Base-by-base conservation (phyloP, 257 asterid genomes). In the Fraxinus quadrangulata region DNA sequence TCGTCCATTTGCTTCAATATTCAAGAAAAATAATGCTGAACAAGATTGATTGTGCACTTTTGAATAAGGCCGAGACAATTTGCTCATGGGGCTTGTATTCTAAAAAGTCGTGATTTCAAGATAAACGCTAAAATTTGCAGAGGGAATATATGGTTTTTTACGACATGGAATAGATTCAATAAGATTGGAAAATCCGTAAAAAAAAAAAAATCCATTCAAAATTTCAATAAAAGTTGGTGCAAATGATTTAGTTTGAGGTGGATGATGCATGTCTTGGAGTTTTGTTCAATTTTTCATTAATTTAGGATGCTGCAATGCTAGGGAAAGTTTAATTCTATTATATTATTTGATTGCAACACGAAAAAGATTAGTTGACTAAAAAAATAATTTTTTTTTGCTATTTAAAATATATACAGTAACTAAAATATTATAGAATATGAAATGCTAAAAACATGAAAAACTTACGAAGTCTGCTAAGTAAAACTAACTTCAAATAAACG, bases 1-100 rank as follows among this genome's bases (percentile, higher is more conserved):
- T 78, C 75, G 92, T 39, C 98, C 96, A 8, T 94, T 92, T 1
- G 97, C 95, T 0, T 82, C 97, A 14, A 94, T 92, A 68, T 92
- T 94, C 91, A 94, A 92, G 91, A 82, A 90, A 72, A 87, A 90
- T 9, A 89, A 88, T n/a, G 82, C 91, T 93, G 5, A 83, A 79
- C 67, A 92, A 86, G 86, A 89, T 94, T 24, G 98, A 94, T 16
- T 92, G 87, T 0, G 94, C 87, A 0, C 90, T 89, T 23, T 85
- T 94, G 40, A 88, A 80, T 92, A 80, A 82, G 85, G 2, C 72
- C 75, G 5, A 81, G 89, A n/a, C 90, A 87, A 26, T 91, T 91
- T 76, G 51, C 91, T 0, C 31, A 54, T 0, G 96, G 96, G 26
- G 98, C 1, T 93, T 96, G 96, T 93, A 97, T 45, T 83, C 75